Conservation (phyloP, 768 basidiomycete genomes). For the Collybiopsis confluens region DNA sequence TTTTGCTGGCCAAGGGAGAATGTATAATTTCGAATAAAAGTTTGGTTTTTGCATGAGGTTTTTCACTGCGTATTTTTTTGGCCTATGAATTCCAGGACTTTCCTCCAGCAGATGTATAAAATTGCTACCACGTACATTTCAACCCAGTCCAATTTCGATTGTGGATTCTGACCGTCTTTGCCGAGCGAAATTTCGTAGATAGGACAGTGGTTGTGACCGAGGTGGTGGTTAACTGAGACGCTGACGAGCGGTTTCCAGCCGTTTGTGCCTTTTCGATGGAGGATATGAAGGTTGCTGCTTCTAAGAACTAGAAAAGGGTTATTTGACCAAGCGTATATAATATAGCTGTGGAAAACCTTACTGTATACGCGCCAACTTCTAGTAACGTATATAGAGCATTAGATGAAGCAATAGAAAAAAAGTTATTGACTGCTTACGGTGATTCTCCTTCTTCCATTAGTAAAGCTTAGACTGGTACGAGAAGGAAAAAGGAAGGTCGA, state of each 20-base stretch:
- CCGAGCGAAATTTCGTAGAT: constrained; percentile 53
- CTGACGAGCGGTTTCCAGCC: constrained; percentile 65
- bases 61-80: constrained; percentile 35
- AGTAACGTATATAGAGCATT: background rate
- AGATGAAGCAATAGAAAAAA: background rate
- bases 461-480: too few species aligned
- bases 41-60: constrained; percentile 38
- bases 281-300: background rate
- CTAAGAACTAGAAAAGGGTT: background rate
- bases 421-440: background rate
- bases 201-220: constrained; percentile 23
- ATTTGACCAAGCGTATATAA: too few species aligned
- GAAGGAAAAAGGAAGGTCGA: too few species aligned
- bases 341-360: background rate
- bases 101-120: background rate
- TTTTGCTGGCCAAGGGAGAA: constrained; percentile 51
- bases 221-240: constrained; percentile 48
- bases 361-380: background rate
- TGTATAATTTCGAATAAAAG: constrained; percentile 47
- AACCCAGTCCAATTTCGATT: constrained; percentile 51
- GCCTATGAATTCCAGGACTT: background rate
- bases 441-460: too few species aligned
- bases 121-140: constrained; percentile 40
- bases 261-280: background rate
- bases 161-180: constrained; percentile 66